These are phyloP conservation scores for Inosperma sp. DNA, from an alignment of 768 basidiomycete genomes.

Conservation along the genomic window DNA sequence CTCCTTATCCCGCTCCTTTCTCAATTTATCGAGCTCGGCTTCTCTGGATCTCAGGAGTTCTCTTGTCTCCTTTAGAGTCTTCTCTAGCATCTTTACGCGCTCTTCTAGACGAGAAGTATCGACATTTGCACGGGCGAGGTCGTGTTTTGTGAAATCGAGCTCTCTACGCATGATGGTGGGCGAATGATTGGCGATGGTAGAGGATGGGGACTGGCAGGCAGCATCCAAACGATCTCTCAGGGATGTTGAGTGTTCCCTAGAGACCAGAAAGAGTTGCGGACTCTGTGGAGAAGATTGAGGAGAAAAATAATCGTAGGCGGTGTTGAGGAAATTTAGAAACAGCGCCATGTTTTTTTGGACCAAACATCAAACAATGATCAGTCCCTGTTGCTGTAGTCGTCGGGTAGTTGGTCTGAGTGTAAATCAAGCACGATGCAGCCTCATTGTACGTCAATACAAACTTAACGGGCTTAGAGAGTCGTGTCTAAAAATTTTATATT, in stretches of 20 bases:
- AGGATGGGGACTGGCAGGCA: constrained; percentile 41
- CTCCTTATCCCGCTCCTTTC: constrained; percentile 34
- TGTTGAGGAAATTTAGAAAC: constrained; percentile 45
- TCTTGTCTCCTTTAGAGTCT: constrained; percentile 57
- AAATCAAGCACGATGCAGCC: too few relatives aligned
- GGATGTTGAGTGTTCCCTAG: constrained; percentile 29
- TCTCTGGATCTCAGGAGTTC: constrained; percentile 57
- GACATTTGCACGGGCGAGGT: constrained; percentile 49
- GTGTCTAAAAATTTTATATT: too few relatives aligned
- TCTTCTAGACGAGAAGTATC: constrained; percentile 58
- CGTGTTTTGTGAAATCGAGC: constrained; percentile 50
- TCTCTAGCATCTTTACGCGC: constrained; percentile 58
- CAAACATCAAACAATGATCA: constrained; percentile 30
- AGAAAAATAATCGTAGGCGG: constrained; percentile 57
- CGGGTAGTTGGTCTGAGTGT: too few relatives aligned
- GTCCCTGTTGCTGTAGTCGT: neutral
- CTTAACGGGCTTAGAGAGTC: too few relatives aligned
- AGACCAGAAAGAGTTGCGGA: constrained; percentile 19
- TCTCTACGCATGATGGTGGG: constrained; percentile 49
- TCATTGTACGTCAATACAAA: too few relatives aligned
- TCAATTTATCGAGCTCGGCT: constrained; percentile 54
- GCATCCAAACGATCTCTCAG: constrained; percentile 47
- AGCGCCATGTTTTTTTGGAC: constrained; percentile 27
- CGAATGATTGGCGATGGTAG: constrained; percentile 39
- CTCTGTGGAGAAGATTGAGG: constrained; percentile 17